phyloP scores from a whole-genome alignment of 495 filamentous ascomycete genomes.

The Aspergillus panamensis region DNA sequence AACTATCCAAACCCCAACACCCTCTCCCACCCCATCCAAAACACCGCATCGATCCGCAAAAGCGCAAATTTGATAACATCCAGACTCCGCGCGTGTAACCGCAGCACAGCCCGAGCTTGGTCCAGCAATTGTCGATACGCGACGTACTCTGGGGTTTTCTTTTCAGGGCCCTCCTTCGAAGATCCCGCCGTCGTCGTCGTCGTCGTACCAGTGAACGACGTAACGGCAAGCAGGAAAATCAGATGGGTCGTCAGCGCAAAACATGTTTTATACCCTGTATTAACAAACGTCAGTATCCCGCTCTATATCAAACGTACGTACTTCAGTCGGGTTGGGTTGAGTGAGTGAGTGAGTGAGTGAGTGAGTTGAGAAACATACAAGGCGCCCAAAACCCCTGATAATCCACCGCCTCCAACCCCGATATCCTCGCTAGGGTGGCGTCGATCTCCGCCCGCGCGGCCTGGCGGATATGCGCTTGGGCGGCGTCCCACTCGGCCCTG shows the following conservation, averaged over 20 bases:
- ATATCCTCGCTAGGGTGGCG: background rate
- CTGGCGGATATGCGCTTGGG: background rate
- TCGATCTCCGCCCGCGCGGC: background rate
- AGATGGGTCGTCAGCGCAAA: slow-evolving; percentile 2
- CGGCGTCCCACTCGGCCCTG: background rate
- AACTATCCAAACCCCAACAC: slow-evolving; percentile 4
- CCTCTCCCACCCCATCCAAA: slow-evolving; percentile 11
- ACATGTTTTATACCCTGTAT: slow-evolving; percentile 4
- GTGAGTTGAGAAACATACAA: background rate
- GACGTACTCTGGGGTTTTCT: background rate
- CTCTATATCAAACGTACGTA: too few relatives aligned
- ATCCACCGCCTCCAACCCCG: background rate
- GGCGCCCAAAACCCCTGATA: slow-evolving; percentile 8
- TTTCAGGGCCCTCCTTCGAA: background rate
- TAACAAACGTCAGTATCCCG: background rate
- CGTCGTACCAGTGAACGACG: background rate
- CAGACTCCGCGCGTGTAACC: slow-evolving; percentile 4
- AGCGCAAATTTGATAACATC: slow-evolving; percentile 8
- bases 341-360: too few relatives aligned
- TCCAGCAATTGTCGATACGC: background rate
- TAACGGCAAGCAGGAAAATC: slow-evolving; percentile 1
- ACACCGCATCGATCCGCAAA: slow-evolving; percentile 7
- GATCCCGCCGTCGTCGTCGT: background rate
- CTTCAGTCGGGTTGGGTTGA: too few relatives aligned
- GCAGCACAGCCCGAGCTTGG: background rate